Evolutionary conservation across 768 basidiomycete species (phyloP), one percentile per base, ranked within the genome.

Genomic region (Lentinula raphanica): DNA sequence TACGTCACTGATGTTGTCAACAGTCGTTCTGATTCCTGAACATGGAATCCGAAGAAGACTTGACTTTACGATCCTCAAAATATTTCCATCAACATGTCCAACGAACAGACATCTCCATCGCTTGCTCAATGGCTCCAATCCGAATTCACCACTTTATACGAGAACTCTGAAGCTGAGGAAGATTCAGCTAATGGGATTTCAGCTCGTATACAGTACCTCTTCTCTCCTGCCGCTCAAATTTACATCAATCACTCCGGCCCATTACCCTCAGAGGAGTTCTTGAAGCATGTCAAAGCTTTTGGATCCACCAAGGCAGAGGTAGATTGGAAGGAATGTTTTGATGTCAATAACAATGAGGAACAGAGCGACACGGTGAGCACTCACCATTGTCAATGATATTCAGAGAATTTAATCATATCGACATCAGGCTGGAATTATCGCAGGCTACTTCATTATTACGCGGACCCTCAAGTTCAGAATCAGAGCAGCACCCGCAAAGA

Each of bases 391-490:
- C 4, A 38, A 4, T 28, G n/a, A 7, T 44, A 9, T 36, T 5
- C 3, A 2, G 21, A 27, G 7, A 27, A 35, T 35, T 23, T 19
- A 54, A 19, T 28, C 8, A 13, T 6, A n/a, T n/a, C n/a, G n/a
- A n/a, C 38, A 35, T 19, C 21, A 78, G 75, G 64, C 65, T 1
- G 65, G 68, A 3, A 67, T 78, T 48, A 72, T 80, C 2, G 72
- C 75, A 3, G 79, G 79, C 1, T 62, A 65, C 49, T 67, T 78
- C 38, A 63, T 74, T 59, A 68, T 76, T 46, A 76, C 72, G 27
- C 76, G 74, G 23, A 67, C 68, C 2, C 55, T 77, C 45, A 74
- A 72, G 44, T 73, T 77, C 59, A 68, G 73, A 7, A 71, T 80
- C 15, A 73, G 79, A 21, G 79, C 59, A 9, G 58, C 60, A 2